Evolutionary conservation across 805 yeast genomes (phyloP).

Genomic region (Candida nemodendra): DNA sequence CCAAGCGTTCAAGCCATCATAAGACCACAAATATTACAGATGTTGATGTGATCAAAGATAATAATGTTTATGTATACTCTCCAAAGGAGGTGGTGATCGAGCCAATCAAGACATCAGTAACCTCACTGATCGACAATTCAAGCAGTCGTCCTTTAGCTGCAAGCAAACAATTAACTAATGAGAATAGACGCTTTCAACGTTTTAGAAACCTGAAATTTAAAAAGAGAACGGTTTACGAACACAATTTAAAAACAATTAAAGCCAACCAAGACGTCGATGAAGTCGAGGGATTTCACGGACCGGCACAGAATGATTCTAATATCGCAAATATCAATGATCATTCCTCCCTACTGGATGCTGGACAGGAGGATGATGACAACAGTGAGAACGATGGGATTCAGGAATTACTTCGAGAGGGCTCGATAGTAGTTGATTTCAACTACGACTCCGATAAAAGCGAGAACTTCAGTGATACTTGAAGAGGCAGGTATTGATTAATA

Average conservation of each 20-base stretch:
- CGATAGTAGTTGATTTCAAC: no score
- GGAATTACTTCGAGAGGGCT: no score
- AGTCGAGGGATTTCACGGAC: conserved; percentile 2
- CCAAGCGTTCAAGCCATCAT: not conserved
- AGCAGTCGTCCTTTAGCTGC: not conserved
- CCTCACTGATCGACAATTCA: not conserved
- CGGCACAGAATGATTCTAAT: no score
- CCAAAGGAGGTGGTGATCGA: conserved; percentile 43
- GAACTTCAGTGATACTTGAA: no score
- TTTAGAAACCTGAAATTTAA: conserved; percentile 1
- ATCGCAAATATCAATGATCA: no score
- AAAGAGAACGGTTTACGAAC: conserved; percentile 11
- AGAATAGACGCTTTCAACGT: not conserved
- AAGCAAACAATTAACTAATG: not conserved
- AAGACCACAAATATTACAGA: not conserved
- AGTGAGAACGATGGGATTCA: no score
- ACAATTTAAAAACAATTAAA: conserved; percentile 10
- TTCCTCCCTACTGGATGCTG: no score
- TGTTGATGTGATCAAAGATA: conserved; percentile 12
- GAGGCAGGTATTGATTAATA: no score
- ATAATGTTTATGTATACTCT: conserved; percentile 42
- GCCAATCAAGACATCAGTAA: conserved; percentile 7
- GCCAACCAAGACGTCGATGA: not conserved
- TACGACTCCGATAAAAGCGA: no score
- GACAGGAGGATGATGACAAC: no score